Conservation (phyloP, 805 yeast genomes). For the Wickerhamiella occidentalis region DNA sequence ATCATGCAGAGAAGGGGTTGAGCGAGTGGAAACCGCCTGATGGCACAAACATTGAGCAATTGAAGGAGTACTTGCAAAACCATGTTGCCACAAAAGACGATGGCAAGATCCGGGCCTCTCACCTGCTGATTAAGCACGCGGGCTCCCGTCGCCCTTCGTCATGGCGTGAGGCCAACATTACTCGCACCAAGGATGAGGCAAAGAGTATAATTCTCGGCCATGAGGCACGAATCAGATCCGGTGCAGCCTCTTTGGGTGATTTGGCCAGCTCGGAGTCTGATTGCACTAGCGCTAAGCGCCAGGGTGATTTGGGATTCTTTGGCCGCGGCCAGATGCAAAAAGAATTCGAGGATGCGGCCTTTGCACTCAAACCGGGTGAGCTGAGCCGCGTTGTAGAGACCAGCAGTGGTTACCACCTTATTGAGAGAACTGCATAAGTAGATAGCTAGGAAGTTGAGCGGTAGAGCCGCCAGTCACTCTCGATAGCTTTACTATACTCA, state of each 20-base stretch:
- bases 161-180: constrained; percentile 70
- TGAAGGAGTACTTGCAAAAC: constrained; percentile 42
- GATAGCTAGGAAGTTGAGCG: not conserved
- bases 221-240: constrained; percentile 47
- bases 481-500: no score
- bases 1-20: constrained; percentile 53
- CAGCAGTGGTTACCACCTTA: constrained; percentile 81
- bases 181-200: constrained; percentile 76
- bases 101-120: constrained; percentile 65
- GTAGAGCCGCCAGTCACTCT: not conserved
- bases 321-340: constrained; percentile 94
- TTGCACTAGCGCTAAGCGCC: constrained; percentile 72
- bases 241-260: constrained; percentile 53
- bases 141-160: constrained; percentile 84
- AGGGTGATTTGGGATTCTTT: constrained; percentile 87
- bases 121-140: constrained; percentile 68
- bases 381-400: constrained; percentile 73
- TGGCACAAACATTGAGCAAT: constrained; percentile 54
- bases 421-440: constrained; percentile 63
- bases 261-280: constrained; percentile 78
- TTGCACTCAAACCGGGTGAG: constrained; percentile 69
- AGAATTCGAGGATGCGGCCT: constrained; percentile 78
- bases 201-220: constrained; percentile 42
- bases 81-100: constrained; percentile 20
- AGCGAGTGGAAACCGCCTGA: constrained; percentile 88